Base-by-base conservation (phyloP, 1,284 basidiomycete genomes). In the Microbotryum scabiosae region DNA sequence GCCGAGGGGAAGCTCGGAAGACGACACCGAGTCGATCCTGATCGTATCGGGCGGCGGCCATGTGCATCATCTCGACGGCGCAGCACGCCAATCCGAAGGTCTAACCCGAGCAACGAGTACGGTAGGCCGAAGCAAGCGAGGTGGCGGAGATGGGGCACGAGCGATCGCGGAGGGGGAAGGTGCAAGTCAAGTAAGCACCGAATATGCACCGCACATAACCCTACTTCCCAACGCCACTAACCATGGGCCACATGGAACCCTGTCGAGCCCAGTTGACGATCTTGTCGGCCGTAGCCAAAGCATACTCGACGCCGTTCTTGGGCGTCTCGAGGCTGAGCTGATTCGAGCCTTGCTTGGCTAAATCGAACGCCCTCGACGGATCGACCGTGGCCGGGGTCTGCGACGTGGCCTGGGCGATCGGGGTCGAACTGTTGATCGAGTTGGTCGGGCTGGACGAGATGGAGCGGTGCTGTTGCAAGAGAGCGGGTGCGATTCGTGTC, bases 201-300 rank as follows among this genome's bases (percentile, higher is more conserved):
- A 12, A 28, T 4, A 3, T 25, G 12, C 23, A 47, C 10, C 1
- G 20, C 3, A 26, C 49, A 18, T 10, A 41, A 18, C 16, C 9
- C 1, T 5, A 41, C 36, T n/a, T 1, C 36, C 1, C 14, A 10
- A 41, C 16, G 10, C 16, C n/a, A 64, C 62, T 52, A 9, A 69
- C 97, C 92, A 98, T 96, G 49, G 96, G 96, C 96, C 96, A 99
- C 85, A 97, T 94, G 36, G 90, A 96, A 60, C 94, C 87, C 78
- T 97, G 93, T 62, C 94, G 82, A 18, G 87, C 93, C 94, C 94
- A 98, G 77, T 98, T 98, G 71, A 87, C 88, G 49, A 98, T 82
- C 79, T 97, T 97, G 80, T 99, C 94, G 62, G 97, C 78, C 0
- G 92, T 94, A 1, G 92, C 90, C 49, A 98, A 80, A 0, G 97